Conservation (phyloP, 805 yeast genomes). For the Hanseniaspora pseudoguilliermondii region DNA sequence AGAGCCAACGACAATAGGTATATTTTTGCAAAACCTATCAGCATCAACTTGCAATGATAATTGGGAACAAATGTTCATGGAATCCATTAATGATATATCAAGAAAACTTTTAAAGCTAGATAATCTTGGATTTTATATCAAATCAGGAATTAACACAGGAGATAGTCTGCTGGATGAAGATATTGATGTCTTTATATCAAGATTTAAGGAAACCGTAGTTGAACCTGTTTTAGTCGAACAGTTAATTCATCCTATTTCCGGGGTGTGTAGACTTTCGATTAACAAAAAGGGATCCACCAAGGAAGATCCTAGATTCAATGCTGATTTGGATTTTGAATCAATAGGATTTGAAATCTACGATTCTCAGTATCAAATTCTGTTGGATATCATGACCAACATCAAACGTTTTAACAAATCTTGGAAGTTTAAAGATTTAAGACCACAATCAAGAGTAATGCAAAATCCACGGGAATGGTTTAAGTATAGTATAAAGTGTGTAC, state of each 20-base stretch:
- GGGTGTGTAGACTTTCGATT: conserved; percentile 67
- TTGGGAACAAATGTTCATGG: conserved; percentile 79
- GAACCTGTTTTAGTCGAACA: conserved; percentile 33
- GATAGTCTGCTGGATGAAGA: conserved; percentile 35
- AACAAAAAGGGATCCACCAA: conserved; percentile 69
- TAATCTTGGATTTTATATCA: conserved; percentile 71
- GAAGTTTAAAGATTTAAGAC: conserved; percentile 60
- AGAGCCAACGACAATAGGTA: conserved; percentile 67
- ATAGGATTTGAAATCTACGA: conserved; percentile 79
- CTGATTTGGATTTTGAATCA: conserved; percentile 73
- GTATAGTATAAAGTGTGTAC: conserved; percentile 66
- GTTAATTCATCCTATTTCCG: conserved; percentile 76
- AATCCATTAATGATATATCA: conserved; percentile 52
- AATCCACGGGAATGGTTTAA: conserved; percentile 71
- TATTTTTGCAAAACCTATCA: conserved; percentile 72
- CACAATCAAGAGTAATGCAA: conserved; percentile 38
- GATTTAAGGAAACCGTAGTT: conserved; percentile 36
- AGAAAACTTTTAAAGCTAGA: conserved; percentile 66
- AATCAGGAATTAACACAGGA: conserved; percentile 40
- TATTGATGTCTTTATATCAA: conserved; percentile 36
- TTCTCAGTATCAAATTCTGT: conserved; percentile 66
- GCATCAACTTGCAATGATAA: conserved; percentile 78
- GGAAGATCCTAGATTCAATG: conserved; percentile 51
- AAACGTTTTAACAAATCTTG: conserved; percentile 67
- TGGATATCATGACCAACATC: conserved; percentile 70